These are phyloP conservation scores for Capronia epimyces DNA, from an alignment of 2,329 filamentous ascomycete species.

Conservation along the genomic window DNA sequence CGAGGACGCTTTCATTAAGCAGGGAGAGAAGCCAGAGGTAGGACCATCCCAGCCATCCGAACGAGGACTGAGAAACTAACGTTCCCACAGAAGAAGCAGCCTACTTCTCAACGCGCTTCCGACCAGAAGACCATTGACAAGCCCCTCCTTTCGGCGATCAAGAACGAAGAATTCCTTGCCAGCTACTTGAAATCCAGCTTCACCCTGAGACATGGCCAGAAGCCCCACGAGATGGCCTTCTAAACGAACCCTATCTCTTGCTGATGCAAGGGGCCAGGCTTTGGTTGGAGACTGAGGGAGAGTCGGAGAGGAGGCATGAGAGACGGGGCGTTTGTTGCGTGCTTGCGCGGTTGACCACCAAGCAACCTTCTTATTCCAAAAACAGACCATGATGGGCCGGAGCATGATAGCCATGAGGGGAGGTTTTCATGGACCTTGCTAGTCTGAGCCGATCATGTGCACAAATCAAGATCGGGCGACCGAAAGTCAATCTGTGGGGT, in stretches of 20 bases:
- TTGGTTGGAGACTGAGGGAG: neutral
- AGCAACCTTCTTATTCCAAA: slow-evolving; percentile 7
- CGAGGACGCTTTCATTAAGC: slow-evolving; percentile 99
- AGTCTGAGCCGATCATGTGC: slow-evolving; percentile 2
- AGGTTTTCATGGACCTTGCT: slow-evolving; percentile 12
- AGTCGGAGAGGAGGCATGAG: slow-evolving; percentile 2
- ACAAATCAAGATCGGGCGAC: neutral
- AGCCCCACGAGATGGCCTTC: slow-evolving; percentile 99
- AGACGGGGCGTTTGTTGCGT: slow-evolving; percentile 10
- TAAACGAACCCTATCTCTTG: slow-evolving; percentile 46
- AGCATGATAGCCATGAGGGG: slow-evolving; percentile 11
- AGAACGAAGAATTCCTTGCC: slow-evolving; percentile 92
- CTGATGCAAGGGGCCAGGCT: neutral
- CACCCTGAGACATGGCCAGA: slow-evolving; percentile 98
- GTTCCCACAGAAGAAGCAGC: slow-evolving; percentile 80
- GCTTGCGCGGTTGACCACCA: slow-evolving; percentile 11
- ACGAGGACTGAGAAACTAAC: slow-evolving; percentile 34
- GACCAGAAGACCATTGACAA: slow-evolving; percentile 99
- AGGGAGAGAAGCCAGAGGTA: slow-evolving; percentile 97
- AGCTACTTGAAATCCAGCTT: slow-evolving; percentile 94
- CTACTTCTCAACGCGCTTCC: slow-evolving; percentile 81
- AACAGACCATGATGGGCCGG: slow-evolving; percentile 3
- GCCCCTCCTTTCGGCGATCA: slow-evolving; percentile 88
- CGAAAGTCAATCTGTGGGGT: neutral
- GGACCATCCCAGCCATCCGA: slow-evolving; percentile 33